Evolutionary conservation across 2,329 filamentous ascomycete species (phyloP), one percentile per base, ranked within the genome.

Genomic region (Clonostachys rosea): DNA sequence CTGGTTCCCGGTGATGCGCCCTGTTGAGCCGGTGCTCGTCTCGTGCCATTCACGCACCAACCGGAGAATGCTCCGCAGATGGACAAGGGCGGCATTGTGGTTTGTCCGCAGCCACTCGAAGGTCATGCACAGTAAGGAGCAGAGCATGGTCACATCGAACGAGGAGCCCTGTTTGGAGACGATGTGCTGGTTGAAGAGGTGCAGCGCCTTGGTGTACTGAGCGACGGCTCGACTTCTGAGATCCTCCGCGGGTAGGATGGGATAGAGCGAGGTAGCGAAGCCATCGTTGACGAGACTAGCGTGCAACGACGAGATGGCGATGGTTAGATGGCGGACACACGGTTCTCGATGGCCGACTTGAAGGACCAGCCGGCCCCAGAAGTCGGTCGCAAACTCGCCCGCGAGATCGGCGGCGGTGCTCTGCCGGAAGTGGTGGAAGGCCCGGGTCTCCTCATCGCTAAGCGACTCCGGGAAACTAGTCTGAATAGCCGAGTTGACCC

Each of bases 321-420:
- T 30, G 3, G 50, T 44, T 2, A 46, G 30, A n/a, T 53, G 45
- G 4, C 41, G 43, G 6, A 46, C 50, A 0, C 47, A 51, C 1
- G 47, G 39, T 20, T 53, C 51, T 3, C 42, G 30, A n/a, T 40
- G 44, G 8, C 17, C 20, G 14, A 50, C 42, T 11, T 53, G 51
- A 30, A 53, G 40, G 11, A 52, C 50, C 11, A 52, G 12, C 14
- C 47, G 40, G 2, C 50, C 44, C 51, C 51, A 53, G 5, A 52
- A 52, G 17, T 49, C 16, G 40, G 39, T 30, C 37, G 43, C 34
- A 45, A 37, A 45, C 41, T 24, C 43, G 24, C 49, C 43, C 45
- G 44, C 20, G 30, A 46, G 40, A 44, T 47, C 42, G 36, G 34
- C 34, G 33, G 49, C 39, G 41, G 46, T 16, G 43, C 37, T 13